A percentile compares a stretch with the other conserved stretches of the same genome.
Conservation (phyloP, 345 rosid genomes). For the Syzygium aromaticum region DNA sequence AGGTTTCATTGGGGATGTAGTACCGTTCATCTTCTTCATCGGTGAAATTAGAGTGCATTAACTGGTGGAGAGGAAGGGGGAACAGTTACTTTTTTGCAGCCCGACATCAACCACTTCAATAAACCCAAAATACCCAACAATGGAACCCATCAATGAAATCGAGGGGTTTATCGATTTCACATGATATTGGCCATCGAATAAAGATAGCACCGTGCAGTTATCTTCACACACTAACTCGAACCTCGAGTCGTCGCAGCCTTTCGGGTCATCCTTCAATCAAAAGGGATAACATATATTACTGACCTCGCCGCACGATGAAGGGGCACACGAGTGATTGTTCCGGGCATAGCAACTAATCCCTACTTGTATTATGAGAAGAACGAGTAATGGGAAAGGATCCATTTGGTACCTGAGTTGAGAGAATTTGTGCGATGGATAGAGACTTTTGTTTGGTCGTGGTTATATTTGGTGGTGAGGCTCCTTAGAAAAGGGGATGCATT, state of each 20-base stretch:
- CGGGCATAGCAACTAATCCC: not conserved
- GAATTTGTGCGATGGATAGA: not conserved
- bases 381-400: not conserved
- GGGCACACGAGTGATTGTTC: fast-evolving
- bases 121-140: fast-evolving
- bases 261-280: fast-evolving
- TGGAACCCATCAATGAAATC: too few species aligned
- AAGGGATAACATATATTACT: not conserved
- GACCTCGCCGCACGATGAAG: not conserved
- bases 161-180: not conserved
- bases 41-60: not conserved
- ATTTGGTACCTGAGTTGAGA: not conserved
- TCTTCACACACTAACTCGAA: not conserved
- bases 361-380: not conserved
- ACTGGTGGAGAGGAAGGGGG: not conserved
- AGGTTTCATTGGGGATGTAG: too few species aligned
- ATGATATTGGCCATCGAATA: not conserved
- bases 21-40: not conserved
- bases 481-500: not conserved
- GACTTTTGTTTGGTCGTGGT: not conserved
- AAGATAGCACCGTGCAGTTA: not conserved
- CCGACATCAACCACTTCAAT: not conserved
- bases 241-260: fast-evolving
- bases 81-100: not conserved
- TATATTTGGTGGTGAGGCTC: not conserved